These are phyloP conservation scores for Pseudopediastrum boryanum DNA, from an alignment of 139 green algal species.

Conservation along the genomic window DNA sequence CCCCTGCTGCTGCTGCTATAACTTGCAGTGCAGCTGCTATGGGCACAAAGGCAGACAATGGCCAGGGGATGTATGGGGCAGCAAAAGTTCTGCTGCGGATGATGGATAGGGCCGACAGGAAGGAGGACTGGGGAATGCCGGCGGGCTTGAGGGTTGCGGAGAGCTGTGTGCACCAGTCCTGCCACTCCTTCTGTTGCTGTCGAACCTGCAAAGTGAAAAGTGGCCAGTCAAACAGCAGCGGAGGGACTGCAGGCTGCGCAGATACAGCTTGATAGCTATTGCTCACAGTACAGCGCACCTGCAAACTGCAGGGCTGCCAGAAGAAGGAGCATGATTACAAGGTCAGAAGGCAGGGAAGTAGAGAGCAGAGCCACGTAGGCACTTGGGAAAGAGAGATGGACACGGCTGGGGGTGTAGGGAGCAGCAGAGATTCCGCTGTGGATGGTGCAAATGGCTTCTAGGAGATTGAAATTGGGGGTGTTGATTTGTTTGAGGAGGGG, in stretches of 20 bases:
- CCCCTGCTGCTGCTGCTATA: neutral
- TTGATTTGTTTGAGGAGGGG: no score
- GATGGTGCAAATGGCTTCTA: no score
- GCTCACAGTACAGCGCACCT: neutral
- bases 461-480: no score
- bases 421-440: no score
- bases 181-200: constrained; percentile 13
- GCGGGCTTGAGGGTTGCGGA: neutral
- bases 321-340: neutral
- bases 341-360: neutral
- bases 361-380: no score
- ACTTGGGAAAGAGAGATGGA: no score
- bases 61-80: constrained; percentile 12
- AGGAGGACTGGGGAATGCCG: neutral
- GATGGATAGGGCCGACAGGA: constrained; percentile 12
- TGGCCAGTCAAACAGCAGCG: neutral
- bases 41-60: neutral
- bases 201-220: constrained; percentile 3
- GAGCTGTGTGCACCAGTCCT: neutral
- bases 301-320: neutral
- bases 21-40: constrained; percentile 8
- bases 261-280: neutral
- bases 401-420: no score
- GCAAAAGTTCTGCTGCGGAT: constrained; percentile 25
- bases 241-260: neutral